Conservation (phyloP, 164 flowering plant species). For the Tinospora cordifolia region DNA sequence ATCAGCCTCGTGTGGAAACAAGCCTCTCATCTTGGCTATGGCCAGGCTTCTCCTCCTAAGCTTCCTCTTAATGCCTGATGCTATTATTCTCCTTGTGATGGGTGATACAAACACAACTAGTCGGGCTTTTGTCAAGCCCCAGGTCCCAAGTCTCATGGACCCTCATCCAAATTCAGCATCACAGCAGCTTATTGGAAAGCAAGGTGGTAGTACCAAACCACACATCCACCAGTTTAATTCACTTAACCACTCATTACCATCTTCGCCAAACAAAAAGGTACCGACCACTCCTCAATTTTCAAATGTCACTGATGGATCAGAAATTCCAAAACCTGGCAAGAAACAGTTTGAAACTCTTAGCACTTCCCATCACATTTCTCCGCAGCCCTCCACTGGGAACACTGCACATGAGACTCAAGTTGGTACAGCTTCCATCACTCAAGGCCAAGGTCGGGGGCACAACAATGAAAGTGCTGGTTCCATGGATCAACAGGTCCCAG, state of each 20-base stretch:
- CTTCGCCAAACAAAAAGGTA: not conserved
- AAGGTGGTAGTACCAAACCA: not conserved
- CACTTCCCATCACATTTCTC: not conserved
- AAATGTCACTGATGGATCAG: not conserved
- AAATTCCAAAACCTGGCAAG: not conserved
- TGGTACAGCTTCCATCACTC: not conserved
- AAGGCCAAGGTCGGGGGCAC: conserved; percentile 10
- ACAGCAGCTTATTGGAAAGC: not conserved
- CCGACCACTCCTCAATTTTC: not conserved
- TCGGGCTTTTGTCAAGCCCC: conserved; percentile 1
- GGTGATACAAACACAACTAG: conserved; percentile 2
- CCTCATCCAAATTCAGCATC: conserved; percentile 12
- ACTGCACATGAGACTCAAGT: not conserved
- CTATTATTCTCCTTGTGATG: conserved; percentile 18
- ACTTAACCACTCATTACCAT: not conserved
- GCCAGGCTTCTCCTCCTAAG: conserved; percentile 18
- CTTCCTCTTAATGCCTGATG: conserved; percentile 17
- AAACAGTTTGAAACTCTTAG: not conserved
- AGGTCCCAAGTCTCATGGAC: not conserved
- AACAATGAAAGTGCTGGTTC: not conserved
- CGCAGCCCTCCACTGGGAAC: not conserved
- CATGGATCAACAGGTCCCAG: not conserved
- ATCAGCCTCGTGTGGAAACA: not conserved
- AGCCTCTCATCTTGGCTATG: conserved; percentile 14
- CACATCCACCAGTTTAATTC: not conserved